A percentile compares a stretch with the other conserved stretches of the same genome.
phyloP scores from a whole-genome alignment of 768 basidiomycete species.

The Collybia sordida region DNA sequence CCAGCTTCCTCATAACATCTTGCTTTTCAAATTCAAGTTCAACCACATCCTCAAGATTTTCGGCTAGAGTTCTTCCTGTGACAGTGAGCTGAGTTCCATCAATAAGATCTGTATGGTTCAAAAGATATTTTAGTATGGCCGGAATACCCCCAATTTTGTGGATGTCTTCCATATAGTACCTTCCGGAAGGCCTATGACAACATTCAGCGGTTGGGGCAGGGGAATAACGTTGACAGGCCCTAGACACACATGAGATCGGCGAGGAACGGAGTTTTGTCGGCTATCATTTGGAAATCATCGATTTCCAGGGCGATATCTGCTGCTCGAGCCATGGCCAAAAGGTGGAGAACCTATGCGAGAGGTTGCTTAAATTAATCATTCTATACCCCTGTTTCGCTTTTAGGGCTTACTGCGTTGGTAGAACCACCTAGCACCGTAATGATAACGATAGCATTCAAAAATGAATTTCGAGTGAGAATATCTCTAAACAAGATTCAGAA shows the following conservation, averaged over 20 bases:
- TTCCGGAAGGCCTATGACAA: constrained; percentile 66
- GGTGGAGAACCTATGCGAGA: constrained; percentile 64
- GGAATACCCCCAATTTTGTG: constrained; percentile 86
- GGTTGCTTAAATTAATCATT: background rate
- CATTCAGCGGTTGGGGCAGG: background rate
- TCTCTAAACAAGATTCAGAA: constrained; percentile 25
- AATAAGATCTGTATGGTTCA: constrained; percentile 75
- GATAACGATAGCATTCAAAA: constrained; percentile 82
- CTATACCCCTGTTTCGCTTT: background rate
- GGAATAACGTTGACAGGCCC: background rate
- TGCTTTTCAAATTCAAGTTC: constrained; percentile 73
- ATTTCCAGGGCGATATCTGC: constrained; percentile 71
- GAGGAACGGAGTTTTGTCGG: constrained; percentile 79
- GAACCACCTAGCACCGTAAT: constrained; percentile 83
- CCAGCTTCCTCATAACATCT: constrained; percentile 70
- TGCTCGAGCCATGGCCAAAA: constrained; percentile 83
- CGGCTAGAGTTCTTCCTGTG: constrained; percentile 86
- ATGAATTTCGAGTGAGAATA: constrained; percentile 48
- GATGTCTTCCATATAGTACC: constrained; percentile 89
- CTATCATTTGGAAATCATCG: constrained; percentile 84
- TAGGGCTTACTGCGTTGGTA: constrained; percentile 72
- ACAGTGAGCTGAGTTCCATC: constrained; percentile 85
- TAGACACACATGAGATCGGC: constrained; percentile 72
- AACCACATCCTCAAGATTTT: constrained; percentile 78
- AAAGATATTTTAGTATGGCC: constrained; percentile 78